Evolutionary conservation across 805 yeast genomes (phyloP).

Genomic region (Hagleromyces aurorensis): DNA sequence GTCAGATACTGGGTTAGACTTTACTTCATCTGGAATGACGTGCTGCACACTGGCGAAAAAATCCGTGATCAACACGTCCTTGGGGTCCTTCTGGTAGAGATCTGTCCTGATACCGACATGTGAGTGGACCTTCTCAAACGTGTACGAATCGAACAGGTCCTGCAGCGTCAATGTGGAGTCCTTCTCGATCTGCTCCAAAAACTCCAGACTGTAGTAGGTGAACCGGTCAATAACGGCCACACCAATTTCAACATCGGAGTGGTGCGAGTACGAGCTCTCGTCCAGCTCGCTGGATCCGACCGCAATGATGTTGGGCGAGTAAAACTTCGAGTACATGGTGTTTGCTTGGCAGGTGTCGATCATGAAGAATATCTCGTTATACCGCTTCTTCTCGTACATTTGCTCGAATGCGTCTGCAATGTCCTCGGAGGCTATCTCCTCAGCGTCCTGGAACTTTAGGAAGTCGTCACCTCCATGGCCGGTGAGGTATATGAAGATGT

Average conservation of each 20-base stretch:
- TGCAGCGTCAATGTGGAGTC: constrained; percentile 68
- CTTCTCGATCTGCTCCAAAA: constrained; percentile 71
- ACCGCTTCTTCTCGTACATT: constrained; percentile 92
- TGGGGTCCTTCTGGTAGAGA: constrained; percentile 51
- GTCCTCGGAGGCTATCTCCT: constrained; percentile 91
- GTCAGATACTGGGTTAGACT: constrained; percentile 13
- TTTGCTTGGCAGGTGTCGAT: constrained; percentile 98
- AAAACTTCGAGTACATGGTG: constrained; percentile 89
- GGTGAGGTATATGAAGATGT: constrained; percentile 89
- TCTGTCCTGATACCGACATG: constrained; percentile 91
- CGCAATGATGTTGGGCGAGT: constrained; percentile 85
- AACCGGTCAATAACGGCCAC: constrained; percentile 97
- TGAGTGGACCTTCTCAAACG: constrained; percentile 79
- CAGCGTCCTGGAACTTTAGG: constrained; percentile 96
- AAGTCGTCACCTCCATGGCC: constrained; percentile 99
- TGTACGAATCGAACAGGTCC: constrained; percentile 78
- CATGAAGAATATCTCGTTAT: constrained; percentile 94
- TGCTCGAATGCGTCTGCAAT: constrained; percentile 95
- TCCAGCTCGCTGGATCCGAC: constrained; percentile 86
- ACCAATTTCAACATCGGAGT: constrained; percentile 91
- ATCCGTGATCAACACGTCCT: constrained; percentile 74
- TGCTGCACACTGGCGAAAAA: constrained; percentile 90
- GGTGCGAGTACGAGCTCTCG: constrained; percentile 91
- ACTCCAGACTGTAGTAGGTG: constrained; percentile 86
- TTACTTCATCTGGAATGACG: constrained; percentile 56